Base-by-base conservation (phyloP, 495 filamentous ascomycete species). In the Penicillium riverlandense region DNA sequence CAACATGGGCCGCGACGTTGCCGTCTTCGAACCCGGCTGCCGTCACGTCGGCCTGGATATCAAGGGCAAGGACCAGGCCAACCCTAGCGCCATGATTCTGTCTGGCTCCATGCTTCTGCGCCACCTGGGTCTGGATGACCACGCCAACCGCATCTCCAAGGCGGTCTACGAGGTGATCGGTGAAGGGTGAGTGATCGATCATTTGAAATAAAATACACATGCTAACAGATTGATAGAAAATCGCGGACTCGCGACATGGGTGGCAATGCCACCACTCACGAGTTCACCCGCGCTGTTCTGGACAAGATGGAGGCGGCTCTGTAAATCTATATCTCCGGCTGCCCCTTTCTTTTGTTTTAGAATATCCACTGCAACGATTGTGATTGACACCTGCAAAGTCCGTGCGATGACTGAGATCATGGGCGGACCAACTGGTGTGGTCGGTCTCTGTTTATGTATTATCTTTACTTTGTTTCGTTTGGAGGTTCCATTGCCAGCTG, bases 1-100 rank as follows among this genome's bases (percentile, higher is more conserved):
- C 80, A 98, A 97, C 76, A 98, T 98, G 89, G 92, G 92, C 57
- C 87, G 92, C 48, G 89, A 97, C 47, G 86, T 96, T 48, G 94
- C 94, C 54, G 91, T 98, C 43, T 98, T 98, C 69, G 92, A 98
- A 77, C 92, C 92, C 50, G 92, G 92, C 42, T 98, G 92, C 80
- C 80, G 92, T 64, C 92, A 98, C 75, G 92, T 98, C 51, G 92
- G 92, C 67, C 84, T 98, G 12, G 92, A 98, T 62, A 98, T 98
- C 71, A 91, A 97, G 76, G 92, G 94, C 67, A 95, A 95, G 74
- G 90, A 96, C 67, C 89, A 98, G 72, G 92, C 92, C 40, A 98
- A 98, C 78, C 92, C 92, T 27, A 96, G 89, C 37, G 92, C 92
- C 47, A 80, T 98, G 69, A 77, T 98, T 38, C 83, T 98, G 40